Conservation (phyloP, 78 protist genomes). For the Speleostelium caveatum region DNA sequence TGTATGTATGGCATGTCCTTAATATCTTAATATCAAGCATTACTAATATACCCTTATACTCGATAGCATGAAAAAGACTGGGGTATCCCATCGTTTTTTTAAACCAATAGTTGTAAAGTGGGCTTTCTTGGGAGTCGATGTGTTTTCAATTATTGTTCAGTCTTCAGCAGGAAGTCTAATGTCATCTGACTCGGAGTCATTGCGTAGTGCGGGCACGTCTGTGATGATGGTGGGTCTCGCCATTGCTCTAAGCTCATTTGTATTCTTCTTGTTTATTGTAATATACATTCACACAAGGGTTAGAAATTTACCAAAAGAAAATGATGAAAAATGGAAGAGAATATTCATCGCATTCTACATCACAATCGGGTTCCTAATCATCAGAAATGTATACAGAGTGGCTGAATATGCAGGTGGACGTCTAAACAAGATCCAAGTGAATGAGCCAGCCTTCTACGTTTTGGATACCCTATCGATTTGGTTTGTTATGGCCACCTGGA, state of each 20-base stretch:
- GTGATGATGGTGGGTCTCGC: background rate
- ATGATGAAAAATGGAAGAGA: background rate
- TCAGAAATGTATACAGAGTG: background rate
- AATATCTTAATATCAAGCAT: no score
- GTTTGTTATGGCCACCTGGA: background rate
- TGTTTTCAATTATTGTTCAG: background rate
- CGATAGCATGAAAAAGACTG: background rate
- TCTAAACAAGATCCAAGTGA: background rate
- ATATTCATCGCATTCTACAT: background rate
- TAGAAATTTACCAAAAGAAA: background rate
- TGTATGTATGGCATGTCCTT: no score
- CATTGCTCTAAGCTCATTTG: background rate
- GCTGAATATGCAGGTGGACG: background rate
- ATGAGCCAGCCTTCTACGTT: background rate
- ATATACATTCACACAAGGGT: background rate
- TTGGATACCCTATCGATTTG: background rate
- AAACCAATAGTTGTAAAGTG: background rate
- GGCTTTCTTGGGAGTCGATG: background rate
- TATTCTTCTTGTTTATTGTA: background rate
- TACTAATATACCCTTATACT: no score
- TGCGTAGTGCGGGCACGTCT: no score
- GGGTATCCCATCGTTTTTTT: background rate
- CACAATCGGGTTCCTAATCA: background rate
- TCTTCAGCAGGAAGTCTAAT: no score
- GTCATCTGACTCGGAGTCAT: no score